Conservation (phyloP, 768 basidiomycete genomes). For the Psilocybe subaeruginosa region DNA sequence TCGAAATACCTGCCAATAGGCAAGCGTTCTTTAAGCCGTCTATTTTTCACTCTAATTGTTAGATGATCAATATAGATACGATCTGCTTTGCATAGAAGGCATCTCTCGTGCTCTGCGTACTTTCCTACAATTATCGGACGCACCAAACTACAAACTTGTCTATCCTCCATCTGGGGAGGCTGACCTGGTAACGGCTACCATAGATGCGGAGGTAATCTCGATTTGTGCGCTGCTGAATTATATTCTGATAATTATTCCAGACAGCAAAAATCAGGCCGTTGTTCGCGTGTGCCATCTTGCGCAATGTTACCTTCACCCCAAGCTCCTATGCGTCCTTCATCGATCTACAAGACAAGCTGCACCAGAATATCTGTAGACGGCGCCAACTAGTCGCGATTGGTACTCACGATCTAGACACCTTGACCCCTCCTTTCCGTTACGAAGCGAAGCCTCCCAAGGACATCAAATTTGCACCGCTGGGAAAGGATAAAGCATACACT, state of each 20-base stretch:
- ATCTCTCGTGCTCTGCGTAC: slow-evolving; percentile 84
- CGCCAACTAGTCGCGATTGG: slow-evolving; percentile 94
- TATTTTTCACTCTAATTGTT: slow-evolving; percentile 11
- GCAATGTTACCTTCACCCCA: slow-evolving; percentile 87
- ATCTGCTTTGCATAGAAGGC: slow-evolving; percentile 96
- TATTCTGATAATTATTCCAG: slow-evolving; percentile 37
- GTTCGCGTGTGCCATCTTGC: slow-evolving; percentile 89
- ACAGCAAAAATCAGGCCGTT: slow-evolving; percentile 83
- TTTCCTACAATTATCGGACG: slow-evolving; percentile 71
- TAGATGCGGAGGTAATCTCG: slow-evolving; percentile 70
- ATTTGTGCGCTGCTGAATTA: neutral
- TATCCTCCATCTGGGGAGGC: slow-evolving; percentile 71
- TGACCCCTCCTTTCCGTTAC: slow-evolving; percentile 87
- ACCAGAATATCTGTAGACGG: slow-evolving; percentile 91
- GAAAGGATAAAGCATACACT: slow-evolving; percentile 76
- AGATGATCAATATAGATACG: slow-evolving; percentile 65
- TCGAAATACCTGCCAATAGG: slow-evolving; percentile 99
- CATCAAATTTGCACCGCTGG: slow-evolving; percentile 91
- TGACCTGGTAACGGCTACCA: slow-evolving; percentile 64
- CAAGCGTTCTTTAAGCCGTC: slow-evolving; percentile 22
- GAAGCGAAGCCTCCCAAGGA: slow-evolving; percentile 80
- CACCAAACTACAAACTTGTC: slow-evolving; percentile 76
- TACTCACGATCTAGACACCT: slow-evolving; percentile 93
- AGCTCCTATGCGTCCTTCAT: slow-evolving; percentile 96
- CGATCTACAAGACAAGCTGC: slow-evolving; percentile 98